Evolutionary conservation across 306 rosid genomes (phyloP), one percentile per base, ranked within the genome.

Genomic region (Luffa aegyptiaca): DNA sequence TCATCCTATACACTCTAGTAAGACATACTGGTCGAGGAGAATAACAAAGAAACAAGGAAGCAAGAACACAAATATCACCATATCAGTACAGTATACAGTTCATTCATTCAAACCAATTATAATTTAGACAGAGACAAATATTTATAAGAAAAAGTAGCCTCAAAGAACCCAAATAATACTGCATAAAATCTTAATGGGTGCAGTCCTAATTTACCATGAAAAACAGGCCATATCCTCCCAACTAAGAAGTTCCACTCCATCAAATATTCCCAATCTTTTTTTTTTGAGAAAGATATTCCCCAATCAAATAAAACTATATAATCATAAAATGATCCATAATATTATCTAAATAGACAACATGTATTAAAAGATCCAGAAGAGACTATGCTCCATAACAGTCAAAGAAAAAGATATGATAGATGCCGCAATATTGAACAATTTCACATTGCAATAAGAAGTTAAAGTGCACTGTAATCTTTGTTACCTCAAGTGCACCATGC

Each of bases 401-500:
- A 72, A 3, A 14, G 77, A 72, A n/a, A 48, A 51, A 51, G 37
- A 44, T 45, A 12, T 45, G 42, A 6, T 72, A 26, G 13, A 72
- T 26, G 26, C n/a, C 13, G 31, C 35, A 72, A 72, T 12, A 41
- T 20, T 13, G 31, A 46, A n/a, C 36, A 20, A 44, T n/a, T 42
- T 37, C 53, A 44, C 0, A 31, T 7, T 71, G 52, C 51, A 66
- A 39, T 12, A 51, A 46, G 1, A 73, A 49, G 59, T 49, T 14
- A 13, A 46, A 20, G 77, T 72, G 21, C 26, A 73, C 26, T 26
- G 14, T 16, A 33, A 31, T 31, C 6, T 14, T 33, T 48, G 14
- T 48, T 79, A 79, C 81, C 81, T 79, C 75, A n/a, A 79, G 75
- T 7, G 81, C 81, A 77, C 84, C 90, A 6, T 89, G 96, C 94